These are phyloP conservation scores for Epipyxis sp. DNA, from an alignment of 108 stramenopile species.

Conservation along the genomic window DNA sequence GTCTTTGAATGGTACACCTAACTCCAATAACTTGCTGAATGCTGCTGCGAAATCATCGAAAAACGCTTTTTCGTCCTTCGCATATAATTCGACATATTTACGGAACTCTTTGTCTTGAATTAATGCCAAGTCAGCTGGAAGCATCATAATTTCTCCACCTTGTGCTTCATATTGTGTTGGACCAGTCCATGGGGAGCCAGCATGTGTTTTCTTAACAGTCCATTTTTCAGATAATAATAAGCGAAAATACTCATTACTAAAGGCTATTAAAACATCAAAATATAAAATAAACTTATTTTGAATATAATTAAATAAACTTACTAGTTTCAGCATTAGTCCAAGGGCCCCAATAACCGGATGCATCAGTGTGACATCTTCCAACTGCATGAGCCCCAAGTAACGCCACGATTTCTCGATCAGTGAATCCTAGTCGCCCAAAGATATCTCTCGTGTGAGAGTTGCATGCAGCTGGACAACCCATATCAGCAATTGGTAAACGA, in stretches of 20 bases:
- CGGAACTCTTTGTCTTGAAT: constrained; percentile 68
- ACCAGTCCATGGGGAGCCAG: constrained; percentile 64
- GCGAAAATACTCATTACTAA: constrained; percentile 93
- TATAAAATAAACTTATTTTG: too few species aligned
- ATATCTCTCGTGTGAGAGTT: constrained; percentile 77
- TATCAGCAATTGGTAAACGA: constrained; percentile 80
- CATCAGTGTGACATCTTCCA: constrained; percentile 82
- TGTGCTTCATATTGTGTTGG: constrained; percentile 43
- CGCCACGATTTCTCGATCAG: constrained; percentile 89
- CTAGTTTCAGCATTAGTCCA: constrained; percentile 92
- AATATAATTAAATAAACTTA: too few species aligned
- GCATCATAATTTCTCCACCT: constrained; percentile 64
- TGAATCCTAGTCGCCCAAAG: constrained; percentile 92
- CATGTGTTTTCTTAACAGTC: constrained; percentile 76
- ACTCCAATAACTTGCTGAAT: constrained; percentile 79
- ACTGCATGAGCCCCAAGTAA: constrained; percentile 94
- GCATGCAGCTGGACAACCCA: constrained; percentile 68
- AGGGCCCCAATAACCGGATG: constrained; percentile 69
- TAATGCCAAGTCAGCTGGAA: constrained; percentile 69
- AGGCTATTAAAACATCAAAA: too few species aligned
- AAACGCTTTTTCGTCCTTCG: constrained; percentile 77
- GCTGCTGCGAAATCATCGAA: constrained; percentile 83
- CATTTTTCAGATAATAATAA: constrained; percentile 83
- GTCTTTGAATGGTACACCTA: constrained; percentile 56
- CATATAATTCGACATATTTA: constrained; percentile 71